phyloP scores from a whole-genome alignment of 306 rosid genomes.

The Quillaja saponaria region DNA sequence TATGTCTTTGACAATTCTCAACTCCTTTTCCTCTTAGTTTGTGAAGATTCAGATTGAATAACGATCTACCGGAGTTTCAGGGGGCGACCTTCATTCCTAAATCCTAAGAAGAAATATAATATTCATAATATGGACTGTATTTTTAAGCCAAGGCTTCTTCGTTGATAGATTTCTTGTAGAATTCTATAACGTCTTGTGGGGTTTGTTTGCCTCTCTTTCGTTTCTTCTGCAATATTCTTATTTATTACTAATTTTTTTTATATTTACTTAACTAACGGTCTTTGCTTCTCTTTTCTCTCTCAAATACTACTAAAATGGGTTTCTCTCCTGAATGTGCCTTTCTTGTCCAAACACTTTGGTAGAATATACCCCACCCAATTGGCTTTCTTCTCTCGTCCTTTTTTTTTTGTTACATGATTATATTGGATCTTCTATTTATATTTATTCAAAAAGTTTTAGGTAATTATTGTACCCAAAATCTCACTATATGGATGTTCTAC shows the following conservation, averaged over 20 bases:
- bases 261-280: constrained; percentile 46
- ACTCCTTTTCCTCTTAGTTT: neutral
- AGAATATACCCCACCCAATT: constrained; percentile 34
- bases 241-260: too few species aligned
- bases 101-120: neutral
- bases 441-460: too few species aligned
- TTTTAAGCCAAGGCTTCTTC: too few species aligned
- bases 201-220: neutral
- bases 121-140: too few species aligned
- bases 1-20: neutral
- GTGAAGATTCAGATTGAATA: neutral
- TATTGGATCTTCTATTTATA: too few species aligned
- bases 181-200: neutral
- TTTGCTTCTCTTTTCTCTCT: too few species aligned
- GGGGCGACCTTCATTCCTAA: neutral
- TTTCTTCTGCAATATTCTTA: neutral
- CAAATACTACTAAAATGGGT: too few species aligned
- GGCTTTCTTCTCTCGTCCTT: too few species aligned
- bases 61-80: neutral
- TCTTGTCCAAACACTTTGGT: neutral
- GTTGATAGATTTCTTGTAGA: too few species aligned
- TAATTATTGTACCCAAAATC: too few species aligned
- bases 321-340: constrained; percentile 38
- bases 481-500: too few species aligned
- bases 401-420: neutral